Evolutionary conservation across 495 filamentous ascomycete genomes (phyloP).

Genomic region (Aspergillus haitiensis): DNA sequence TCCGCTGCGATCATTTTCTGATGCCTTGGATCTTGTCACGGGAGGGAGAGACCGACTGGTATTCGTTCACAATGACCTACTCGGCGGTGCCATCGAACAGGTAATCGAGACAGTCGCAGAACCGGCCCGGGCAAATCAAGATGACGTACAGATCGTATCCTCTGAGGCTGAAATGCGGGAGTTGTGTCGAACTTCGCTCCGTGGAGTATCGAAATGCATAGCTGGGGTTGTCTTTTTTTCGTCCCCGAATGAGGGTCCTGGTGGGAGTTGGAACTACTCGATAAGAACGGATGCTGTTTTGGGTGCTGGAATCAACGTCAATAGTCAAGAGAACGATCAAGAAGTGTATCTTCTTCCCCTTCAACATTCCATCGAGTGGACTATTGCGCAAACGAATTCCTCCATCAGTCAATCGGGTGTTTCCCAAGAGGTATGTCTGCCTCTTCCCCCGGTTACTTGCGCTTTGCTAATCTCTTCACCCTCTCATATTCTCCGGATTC

Average conservation of each 20-base stretch:
- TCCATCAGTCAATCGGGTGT: conserved; percentile 41
- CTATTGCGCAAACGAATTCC: conserved; percentile 58
- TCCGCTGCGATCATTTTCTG: conserved; percentile 58
- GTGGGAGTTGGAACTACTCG: conserved; percentile 80
- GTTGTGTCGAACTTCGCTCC: conserved; percentile 64
- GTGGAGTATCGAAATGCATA: conserved; percentile 71
- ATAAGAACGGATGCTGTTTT: conserved; percentile 69
- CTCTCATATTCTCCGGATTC: too few relatives aligned
- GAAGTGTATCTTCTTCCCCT: conserved; percentile 76
- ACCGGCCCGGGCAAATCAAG: conserved; percentile 52
- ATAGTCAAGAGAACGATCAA: conserved; percentile 60
- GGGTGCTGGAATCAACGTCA: conserved; percentile 58
- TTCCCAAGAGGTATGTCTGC: conserved; percentile 33
- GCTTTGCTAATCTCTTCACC: conserved; percentile 4
- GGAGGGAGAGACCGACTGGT: conserved; percentile 63
- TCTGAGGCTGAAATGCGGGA: conserved; percentile 55
- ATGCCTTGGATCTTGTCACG: conserved; percentile 54
- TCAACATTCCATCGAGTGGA: conserved; percentile 71
- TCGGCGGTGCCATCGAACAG: conserved; percentile 66
- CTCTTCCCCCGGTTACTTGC: too few relatives aligned
- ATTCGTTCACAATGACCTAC: conserved; percentile 75
- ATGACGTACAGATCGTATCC: conserved; percentile 54
- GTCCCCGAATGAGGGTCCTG: conserved; percentile 65
- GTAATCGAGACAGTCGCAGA: conserved; percentile 63
- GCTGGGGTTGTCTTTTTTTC: conserved; percentile 73